Evolutionary conservation across 805 yeast species (phyloP).

Genomic region (Metschnikowia lochheadii): DNA sequence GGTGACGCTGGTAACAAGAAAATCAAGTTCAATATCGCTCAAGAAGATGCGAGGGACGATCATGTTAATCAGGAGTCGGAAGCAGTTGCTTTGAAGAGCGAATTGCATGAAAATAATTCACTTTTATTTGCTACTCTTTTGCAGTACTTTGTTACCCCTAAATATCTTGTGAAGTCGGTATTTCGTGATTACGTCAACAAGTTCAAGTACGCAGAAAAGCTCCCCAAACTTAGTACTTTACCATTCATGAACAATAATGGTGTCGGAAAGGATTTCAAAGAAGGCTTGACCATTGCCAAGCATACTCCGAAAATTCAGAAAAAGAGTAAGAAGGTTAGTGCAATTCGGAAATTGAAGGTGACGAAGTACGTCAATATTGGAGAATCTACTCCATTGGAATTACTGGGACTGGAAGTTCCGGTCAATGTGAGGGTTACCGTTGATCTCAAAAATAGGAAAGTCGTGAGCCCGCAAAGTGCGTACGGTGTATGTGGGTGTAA

Average conservation of each 20-base stretch:
- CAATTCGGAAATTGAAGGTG: constrained; percentile 40
- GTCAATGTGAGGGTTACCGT: constrained; percentile 79
- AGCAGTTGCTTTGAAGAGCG: constrained; percentile 15
- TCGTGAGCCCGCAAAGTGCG: constrained; percentile 70
- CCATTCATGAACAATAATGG: constrained; percentile 63
- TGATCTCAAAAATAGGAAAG: constrained; percentile 53
- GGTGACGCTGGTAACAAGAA: constrained; percentile 26
- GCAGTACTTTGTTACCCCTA: constrained; percentile 82
- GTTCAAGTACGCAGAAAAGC: constrained; percentile 59
- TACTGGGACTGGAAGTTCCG: constrained; percentile 58
- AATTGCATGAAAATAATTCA: constrained; percentile 30
- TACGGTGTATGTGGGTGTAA: constrained; percentile 61
- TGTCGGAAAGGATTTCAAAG: constrained; percentile 42
- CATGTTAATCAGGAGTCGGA: constrained; percentile 7
- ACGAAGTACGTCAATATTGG: constrained; percentile 83
- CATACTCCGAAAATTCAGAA: constrained; percentile 33
- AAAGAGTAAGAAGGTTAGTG: constrained; percentile 42
- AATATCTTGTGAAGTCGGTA: constrained; percentile 63
- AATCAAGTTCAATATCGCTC: constrained; percentile 28
- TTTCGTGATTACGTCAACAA: constrained; percentile 46
- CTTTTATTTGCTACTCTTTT: constrained; percentile 63
- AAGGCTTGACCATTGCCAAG: constrained; percentile 57
- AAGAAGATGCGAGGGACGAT: constrained; percentile 25
- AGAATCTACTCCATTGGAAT: constrained; percentile 50
- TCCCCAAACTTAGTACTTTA: constrained; percentile 68